These are phyloP conservation scores for Pleodorina starrii DNA, from an alignment of 139 green algal genomes.

Conservation along the genomic window DNA sequence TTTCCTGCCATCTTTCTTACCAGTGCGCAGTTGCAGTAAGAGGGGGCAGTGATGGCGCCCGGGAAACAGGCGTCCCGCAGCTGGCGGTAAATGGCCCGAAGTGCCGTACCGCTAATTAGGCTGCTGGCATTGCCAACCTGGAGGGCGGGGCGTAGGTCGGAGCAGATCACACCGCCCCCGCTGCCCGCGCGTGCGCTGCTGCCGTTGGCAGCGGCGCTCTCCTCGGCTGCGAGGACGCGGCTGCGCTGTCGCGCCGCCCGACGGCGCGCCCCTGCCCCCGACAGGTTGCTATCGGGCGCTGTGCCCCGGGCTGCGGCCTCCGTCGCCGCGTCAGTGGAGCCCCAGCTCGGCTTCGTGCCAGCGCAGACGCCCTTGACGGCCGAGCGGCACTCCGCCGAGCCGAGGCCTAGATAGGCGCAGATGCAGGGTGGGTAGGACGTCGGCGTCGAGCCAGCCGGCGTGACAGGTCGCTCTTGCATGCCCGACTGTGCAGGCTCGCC, in stretches of 20 bases:
- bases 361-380: neutral
- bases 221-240: neutral
- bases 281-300: neutral
- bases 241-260: neutral
- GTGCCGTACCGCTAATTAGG: neutral
- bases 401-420: constrained; percentile 32
- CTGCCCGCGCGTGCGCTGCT: too few relatives aligned
- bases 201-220: neutral
- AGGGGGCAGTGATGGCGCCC: neutral
- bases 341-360: neutral
- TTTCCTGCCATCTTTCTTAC: neutral
- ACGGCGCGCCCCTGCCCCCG: neutral
- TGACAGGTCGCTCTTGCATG: neutral
- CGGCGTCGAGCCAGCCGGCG: neutral
- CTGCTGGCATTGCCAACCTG: neutral
- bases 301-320: neutral
- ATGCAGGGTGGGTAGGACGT: constrained; percentile 18
- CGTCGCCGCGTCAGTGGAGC: too few relatives aligned
- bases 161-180: neutral
- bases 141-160: neutral
- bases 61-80: constrained; percentile 34
- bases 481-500: neutral
- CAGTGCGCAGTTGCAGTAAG: constrained; percentile 22
- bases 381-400: neutral
- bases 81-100: constrained; percentile 3